Percentiles rank a stretch among this genome's conserved stretches.
These are phyloP conservation scores for Paratinospora sagittata DNA, from an alignment of 164 flowering plant genomes.

Conservation along the genomic window DNA sequence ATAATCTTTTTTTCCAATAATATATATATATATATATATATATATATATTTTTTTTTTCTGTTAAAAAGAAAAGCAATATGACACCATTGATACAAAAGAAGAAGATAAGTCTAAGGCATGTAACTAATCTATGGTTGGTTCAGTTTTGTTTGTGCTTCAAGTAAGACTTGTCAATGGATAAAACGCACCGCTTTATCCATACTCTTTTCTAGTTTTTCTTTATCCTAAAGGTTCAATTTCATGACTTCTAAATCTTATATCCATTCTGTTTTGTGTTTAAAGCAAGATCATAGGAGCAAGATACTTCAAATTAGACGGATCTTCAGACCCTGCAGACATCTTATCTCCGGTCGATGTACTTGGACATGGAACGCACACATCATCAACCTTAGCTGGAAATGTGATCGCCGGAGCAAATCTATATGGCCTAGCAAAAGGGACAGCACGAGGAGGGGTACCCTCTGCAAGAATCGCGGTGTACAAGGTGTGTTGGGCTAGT, in stretches of 20 bases:
- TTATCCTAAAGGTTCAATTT: background rate
- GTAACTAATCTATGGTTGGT: background rate
- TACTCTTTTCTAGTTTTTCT: background rate
- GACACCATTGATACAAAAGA: background rate
- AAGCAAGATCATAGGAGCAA: slow-evolving; percentile 73
- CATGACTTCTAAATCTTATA: background rate
- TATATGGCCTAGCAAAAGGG: slow-evolving; percentile 62
- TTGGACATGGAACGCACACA: slow-evolving; percentile 87
- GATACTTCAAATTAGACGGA: slow-evolving; percentile 51
- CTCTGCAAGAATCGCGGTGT: slow-evolving; percentile 59
- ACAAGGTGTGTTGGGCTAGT: slow-evolving; percentile 70
- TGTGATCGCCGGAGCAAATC: slow-evolving; percentile 38
- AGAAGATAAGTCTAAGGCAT: background rate
- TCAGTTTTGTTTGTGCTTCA: background rate
- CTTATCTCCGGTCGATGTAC: slow-evolving; percentile 50
- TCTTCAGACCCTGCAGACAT: slow-evolving; percentile 31
- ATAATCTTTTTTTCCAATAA: background rate
- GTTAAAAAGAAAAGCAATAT: background rate
- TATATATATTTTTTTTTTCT: no score
- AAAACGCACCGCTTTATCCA: no score
- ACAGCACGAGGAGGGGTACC: slow-evolving; percentile 76
- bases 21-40: no score
- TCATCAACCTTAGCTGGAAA: slow-evolving; percentile 68
- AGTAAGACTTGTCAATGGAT: background rate
- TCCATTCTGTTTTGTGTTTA: slow-evolving; percentile 3